These are phyloP conservation scores for Chlamydomonas urium DNA, from an alignment of 139 green algal genomes.

Conservation along the genomic window DNA sequence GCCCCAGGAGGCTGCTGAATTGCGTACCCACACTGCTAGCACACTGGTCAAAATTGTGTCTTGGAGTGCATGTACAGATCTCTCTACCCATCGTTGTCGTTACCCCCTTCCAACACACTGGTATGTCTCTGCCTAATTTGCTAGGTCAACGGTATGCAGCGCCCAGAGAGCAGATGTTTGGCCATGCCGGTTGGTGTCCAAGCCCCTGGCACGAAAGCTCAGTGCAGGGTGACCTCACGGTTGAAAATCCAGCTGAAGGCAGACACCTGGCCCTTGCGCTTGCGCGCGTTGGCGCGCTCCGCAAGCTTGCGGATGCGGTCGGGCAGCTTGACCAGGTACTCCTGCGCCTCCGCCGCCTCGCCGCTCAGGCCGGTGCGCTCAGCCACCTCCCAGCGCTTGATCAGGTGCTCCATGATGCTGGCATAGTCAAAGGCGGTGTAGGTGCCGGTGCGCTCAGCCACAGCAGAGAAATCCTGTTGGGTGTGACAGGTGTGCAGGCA, in stretches of 20 bases:
- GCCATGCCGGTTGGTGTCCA: too few species aligned
- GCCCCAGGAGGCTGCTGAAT: too few species aligned
- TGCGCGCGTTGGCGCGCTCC: slow-evolving; percentile 65
- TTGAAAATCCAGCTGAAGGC: slow-evolving; percentile 93
- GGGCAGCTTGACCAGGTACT: slow-evolving; percentile 77
- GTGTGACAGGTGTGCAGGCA: too few species aligned
- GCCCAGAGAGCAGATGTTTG: too few species aligned
- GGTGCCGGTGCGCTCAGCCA: slow-evolving; percentile 82
- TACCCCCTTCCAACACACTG: too few species aligned
- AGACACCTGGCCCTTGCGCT: slow-evolving; percentile 53
- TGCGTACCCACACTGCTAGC: too few species aligned
- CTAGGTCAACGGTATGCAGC: too few species aligned
- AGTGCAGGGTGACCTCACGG: slow-evolving; percentile 57
- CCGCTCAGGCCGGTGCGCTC: slow-evolving; percentile 18
- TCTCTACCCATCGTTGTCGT: too few species aligned
- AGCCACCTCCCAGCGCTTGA: slow-evolving; percentile 68
- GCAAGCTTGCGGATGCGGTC: slow-evolving; percentile 81
- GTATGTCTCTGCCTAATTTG: too few species aligned
- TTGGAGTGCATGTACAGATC: too few species aligned
- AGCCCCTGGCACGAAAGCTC: too few species aligned
- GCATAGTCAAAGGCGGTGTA: slow-evolving; percentile 90
- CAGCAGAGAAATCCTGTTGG: slow-evolving; percentile 84
- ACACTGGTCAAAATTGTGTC: too few species aligned
- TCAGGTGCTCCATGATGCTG: slow-evolving; percentile 93
- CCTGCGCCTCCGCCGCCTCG: slow-evolving; percentile 64